Evolutionary conservation across 1,139 yeast genomes (phyloP), one percentile per base, ranked within the genome.

Genomic region (Saccharomyces hybrid): DNA sequence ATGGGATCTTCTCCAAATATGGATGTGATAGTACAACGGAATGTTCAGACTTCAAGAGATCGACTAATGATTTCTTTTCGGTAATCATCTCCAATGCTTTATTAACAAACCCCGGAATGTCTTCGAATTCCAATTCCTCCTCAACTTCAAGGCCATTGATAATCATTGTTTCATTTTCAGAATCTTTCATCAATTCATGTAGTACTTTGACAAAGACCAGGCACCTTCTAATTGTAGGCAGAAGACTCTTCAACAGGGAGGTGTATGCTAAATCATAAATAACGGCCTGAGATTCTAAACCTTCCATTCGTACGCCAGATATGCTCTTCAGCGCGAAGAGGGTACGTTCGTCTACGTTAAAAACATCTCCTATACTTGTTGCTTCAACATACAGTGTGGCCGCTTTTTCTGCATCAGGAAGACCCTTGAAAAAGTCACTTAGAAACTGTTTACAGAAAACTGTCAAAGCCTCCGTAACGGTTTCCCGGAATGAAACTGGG

Each of bases 151-250:
- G 44, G 14, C 59, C 66, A 26, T 61, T 54, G 5, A 62, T 46
- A 8, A 57, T 42, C 28, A 64, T 53, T 2, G 50, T 48, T 4
- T 56, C 60, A 9, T 57, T 56, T 9, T 59, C 63, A 7, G 55
- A 50, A 20, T 58, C 62, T 25, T 57, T 56, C n/a, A 64, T 42
- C 14, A 62, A 48, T 8, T 59, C 59, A 50, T 64, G 60, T 47
- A 67, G 56, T 1, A 62, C 65, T 42, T 64, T 65, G 30, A 67
- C 32, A 57, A 67, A 51, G 7, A 68, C 60, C 50, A 67, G 47
- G 38, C 64, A 60, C 42, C 69, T 61, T 54, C 70, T 63, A 38
- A 67, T 41, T 1, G 66, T 65, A 9, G 70, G 70, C n/a, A 64
- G 51, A 26, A 67, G 42, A 32, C 63, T 60, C 47, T 56, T 63